phyloP scores from a whole-genome alignment of 1,284 basidiomycete species.

The Ustilago tritici region DNA sequence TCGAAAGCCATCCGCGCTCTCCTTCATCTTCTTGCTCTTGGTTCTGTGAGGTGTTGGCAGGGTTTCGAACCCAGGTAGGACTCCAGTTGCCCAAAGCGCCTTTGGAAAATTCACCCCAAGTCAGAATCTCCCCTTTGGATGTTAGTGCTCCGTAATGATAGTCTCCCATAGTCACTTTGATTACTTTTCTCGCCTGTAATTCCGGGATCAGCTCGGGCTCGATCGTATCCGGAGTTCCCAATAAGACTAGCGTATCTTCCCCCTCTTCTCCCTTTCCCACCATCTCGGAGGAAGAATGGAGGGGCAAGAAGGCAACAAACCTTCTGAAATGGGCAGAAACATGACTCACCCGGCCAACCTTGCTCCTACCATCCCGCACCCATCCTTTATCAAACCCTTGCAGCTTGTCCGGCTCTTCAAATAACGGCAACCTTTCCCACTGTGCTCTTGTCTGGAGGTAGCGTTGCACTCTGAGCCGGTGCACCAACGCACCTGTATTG shows the following conservation, averaged over 20 bases:
- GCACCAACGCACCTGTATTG: background rate
- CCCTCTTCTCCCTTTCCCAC: background rate
- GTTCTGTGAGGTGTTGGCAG: background rate
- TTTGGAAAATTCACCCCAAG: conserved; percentile 83
- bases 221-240: conserved; percentile 59
- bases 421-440: conserved; percentile 22
- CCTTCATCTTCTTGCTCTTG: conserved; percentile 9
- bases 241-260: conserved; percentile 50
- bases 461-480: background rate
- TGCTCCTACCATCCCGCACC: background rate
- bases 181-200: conserved; percentile 80
- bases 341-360: conserved; percentile 72
- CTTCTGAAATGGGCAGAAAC: conserved; percentile 85
- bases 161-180: conserved; percentile 87
- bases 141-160: conserved; percentile 89
- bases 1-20: conserved; percentile 13
- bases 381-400: conserved; percentile 20
- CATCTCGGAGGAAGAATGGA: conserved; percentile 74
- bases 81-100: conserved; percentile 84
- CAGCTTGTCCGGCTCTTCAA: conserved; percentile 12
- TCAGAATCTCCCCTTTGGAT: conserved; percentile 79
- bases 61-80: conserved; percentile 1
- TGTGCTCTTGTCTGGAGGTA: background rate
- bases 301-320: conserved; percentile 79
- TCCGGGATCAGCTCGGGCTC: conserved; percentile 77